A percentile compares a stretch with the other conserved stretches of the same genome.
phyloP scores from a whole-genome alignment of 176 grass and related monocot species.

The Zoysia pacifica region DNA sequence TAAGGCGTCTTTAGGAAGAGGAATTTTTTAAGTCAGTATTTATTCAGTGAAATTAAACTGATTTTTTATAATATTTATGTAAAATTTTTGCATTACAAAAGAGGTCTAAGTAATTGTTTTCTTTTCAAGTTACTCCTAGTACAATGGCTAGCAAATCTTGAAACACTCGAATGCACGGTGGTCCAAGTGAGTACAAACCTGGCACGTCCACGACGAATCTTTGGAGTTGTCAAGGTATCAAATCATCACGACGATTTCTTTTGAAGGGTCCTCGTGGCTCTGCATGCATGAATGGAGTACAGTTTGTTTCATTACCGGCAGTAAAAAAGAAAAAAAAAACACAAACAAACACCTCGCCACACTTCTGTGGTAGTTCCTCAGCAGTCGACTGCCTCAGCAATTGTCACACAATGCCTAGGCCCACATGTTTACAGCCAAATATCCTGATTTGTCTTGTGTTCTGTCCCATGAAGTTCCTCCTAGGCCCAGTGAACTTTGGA shows the following conservation, averaged over 20 bases:
- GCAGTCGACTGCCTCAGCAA: too few species aligned
- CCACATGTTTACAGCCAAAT: too few species aligned
- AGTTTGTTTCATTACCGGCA: constrained; percentile 17
- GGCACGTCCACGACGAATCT: constrained; percentile 30
- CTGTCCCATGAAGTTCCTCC: constrained; percentile 24
- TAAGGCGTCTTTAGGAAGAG: too few species aligned
- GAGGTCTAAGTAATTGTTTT: too few species aligned
- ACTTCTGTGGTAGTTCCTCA: background rate
- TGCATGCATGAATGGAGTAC: too few species aligned
- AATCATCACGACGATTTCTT: background rate
- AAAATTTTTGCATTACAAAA: too few species aligned
- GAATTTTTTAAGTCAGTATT: too few species aligned
- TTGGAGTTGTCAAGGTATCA: constrained; percentile 11
- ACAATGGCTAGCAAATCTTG: background rate
- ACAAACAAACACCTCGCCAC: constrained; percentile 30
- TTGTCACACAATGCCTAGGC: too few species aligned
- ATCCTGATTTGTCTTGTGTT: background rate
- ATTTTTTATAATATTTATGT: too few species aligned
- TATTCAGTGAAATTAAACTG: too few species aligned
- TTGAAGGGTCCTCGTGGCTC: too few species aligned
- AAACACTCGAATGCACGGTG: background rate
- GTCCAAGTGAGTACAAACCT: background rate
- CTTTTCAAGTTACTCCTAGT: too few species aligned
- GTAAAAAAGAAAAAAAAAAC: constrained; percentile 11
- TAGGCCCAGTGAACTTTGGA: constrained; percentile 40